Percentiles rank a stretch among this genome's conserved stretches.
Evolutionary conservation across 78 protist genomes (phyloP).

Genomic region (Goniomonas avonlea): DNA sequence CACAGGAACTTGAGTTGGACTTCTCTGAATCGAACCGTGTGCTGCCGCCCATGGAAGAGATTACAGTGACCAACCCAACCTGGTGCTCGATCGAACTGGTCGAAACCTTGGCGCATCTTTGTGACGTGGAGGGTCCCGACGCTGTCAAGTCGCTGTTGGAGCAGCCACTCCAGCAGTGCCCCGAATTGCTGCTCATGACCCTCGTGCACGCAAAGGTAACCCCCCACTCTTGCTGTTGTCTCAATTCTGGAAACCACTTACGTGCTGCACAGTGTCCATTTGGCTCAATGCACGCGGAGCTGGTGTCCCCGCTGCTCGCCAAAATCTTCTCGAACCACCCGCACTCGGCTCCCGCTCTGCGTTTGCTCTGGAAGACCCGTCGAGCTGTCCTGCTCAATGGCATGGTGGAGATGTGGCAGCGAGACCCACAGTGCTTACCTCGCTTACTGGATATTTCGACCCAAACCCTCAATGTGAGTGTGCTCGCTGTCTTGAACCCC

Average conservation of each 20-base stretch:
- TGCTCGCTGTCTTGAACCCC: too few relatives aligned
- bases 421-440: conserved; percentile 44
- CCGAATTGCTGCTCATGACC: conserved; percentile 24
- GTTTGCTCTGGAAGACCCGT: not conserved
- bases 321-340: not conserved
- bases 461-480: too few relatives aligned
- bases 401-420: conserved; percentile 44
- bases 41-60: not conserved
- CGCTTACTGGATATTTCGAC: conserved; percentile 64
- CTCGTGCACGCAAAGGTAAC: not conserved
- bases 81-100: conserved; percentile 37
- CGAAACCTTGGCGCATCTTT: conserved; percentile 11
- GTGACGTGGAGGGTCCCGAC: not conserved
- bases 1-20: not conserved
- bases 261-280: not conserved
- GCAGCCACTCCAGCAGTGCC: not conserved
- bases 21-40: not conserved
- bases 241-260: not conserved
- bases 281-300: not conserved
- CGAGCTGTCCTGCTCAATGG: conserved; percentile 30
- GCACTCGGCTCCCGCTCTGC: not conserved
- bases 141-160: conserved; percentile 10
- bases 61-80: not conserved
- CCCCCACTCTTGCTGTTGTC: too few relatives aligned
- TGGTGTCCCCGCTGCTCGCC: not conserved